A percentile compares a stretch with the other conserved stretches of the same genome.
Conservation (phyloP, 129 eudicot genomes). For the Artemisia tridentata region DNA sequence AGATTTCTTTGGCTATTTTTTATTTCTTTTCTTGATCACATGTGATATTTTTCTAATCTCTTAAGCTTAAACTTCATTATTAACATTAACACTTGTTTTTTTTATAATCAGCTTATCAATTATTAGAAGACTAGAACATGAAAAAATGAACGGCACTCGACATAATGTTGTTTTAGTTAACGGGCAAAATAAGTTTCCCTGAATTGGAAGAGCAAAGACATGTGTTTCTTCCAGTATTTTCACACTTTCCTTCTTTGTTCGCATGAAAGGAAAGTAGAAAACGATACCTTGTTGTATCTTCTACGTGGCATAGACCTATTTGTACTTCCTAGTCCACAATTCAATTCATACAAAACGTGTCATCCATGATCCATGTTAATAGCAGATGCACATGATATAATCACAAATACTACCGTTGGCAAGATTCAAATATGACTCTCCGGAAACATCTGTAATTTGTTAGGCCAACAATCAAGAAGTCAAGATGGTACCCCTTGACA, state of each 20-base stretch:
- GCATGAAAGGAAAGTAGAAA: no score
- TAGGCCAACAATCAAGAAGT: no score
- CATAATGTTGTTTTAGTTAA: not conserved
- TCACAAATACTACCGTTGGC: not conserved
- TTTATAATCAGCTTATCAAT: not conserved
- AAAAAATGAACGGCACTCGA: not conserved
- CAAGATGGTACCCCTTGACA: no score
- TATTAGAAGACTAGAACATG: not conserved
- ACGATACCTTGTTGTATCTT: no score
- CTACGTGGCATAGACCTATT: no score
- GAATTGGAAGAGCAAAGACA: not conserved
- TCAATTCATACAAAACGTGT: no score
- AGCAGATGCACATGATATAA: no score
- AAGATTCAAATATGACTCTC: no score
- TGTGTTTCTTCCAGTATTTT: not conserved
- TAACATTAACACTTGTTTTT: not conserved
- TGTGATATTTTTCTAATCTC: not conserved
- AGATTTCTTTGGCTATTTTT: not conserved
- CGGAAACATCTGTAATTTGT: no score
- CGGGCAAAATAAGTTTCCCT: not conserved
- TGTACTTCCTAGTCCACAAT: no score
- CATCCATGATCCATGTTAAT: no score
- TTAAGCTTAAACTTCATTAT: not conserved
- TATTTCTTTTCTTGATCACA: conserved; percentile 5
- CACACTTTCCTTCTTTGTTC: no score